phyloP scores from a whole-genome alignment of 1,284 basidiomycete genomes.

The Rhodotorula glutinis region DNA sequence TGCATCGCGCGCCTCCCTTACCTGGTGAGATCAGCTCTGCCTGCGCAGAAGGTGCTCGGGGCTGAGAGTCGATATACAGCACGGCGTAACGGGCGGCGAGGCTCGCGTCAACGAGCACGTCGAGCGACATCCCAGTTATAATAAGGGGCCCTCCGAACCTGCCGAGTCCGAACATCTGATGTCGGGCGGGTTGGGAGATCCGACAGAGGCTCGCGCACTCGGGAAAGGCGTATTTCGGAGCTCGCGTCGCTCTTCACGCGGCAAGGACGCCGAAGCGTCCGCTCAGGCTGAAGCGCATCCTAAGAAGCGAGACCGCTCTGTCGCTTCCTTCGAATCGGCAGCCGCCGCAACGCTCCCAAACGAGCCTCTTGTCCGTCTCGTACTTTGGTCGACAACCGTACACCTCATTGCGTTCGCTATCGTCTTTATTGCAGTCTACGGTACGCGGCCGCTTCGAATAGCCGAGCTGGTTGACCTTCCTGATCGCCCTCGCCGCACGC shows the following conservation, averaged over 20 bases:
- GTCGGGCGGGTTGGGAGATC: no score
- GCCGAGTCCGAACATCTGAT: no score
- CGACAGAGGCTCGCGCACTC: no score
- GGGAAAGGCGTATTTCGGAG: neutral
- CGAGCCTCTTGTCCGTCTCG: neutral
- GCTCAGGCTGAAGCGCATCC: no score
- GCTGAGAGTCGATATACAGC: no score
- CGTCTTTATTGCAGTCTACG: conserved; percentile 1
- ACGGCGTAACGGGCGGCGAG: neutral
- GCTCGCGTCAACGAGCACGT: neutral
- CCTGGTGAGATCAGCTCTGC: neutral
- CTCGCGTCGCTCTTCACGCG: no score
- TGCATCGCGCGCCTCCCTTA: conserved; percentile 1
- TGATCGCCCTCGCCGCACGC: neutral
- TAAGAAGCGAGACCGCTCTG: no score
- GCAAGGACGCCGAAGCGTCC: neutral
- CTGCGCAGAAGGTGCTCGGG: no score
- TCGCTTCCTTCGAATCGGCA: no score
- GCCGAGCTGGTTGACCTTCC: no score
- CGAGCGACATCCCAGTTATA: neutral
- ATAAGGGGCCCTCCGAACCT: neutral
- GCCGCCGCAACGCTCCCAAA: neutral
- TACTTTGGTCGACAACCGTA: neutral
- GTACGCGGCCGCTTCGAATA: neutral
- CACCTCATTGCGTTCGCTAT: conserved; percentile 5